A percentile compares a stretch with the other conserved stretches of the same genome.
These are phyloP conservation scores for Pythium sukuiense DNA, from an alignment of 352 stramenopile species.

Conservation along the genomic window DNA sequence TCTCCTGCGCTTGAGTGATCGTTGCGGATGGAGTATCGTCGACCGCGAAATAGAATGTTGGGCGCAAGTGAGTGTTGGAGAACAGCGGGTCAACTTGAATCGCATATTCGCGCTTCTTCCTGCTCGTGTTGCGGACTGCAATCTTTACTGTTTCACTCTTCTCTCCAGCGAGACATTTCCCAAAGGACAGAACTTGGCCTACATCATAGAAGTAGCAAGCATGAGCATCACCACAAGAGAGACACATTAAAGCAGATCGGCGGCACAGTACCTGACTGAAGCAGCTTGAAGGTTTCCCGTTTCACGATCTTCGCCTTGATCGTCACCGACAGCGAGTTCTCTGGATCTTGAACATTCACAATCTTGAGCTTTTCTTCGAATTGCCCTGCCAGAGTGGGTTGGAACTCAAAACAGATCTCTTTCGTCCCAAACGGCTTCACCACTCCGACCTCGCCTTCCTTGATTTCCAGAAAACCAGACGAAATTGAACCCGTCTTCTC, in stretches of 20 bases:
- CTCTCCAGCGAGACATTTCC: slow-evolving; percentile 81
- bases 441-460: slow-evolving; percentile 84
- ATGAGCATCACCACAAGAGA: not conserved
- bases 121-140: slow-evolving; percentile 83
- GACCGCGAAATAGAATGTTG: slow-evolving; percentile 82
- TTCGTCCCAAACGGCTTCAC: slow-evolving; percentile 88
- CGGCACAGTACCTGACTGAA: slow-evolving; percentile 67
- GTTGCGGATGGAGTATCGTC: slow-evolving; percentile 79
- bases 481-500: slow-evolving; percentile 92
- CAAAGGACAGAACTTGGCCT: slow-evolving; percentile 83
- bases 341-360: slow-evolving; percentile 87
- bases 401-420: slow-evolving; percentile 89
- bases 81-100: slow-evolving; percentile 83
- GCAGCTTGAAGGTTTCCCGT: slow-evolving; percentile 87
- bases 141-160: slow-evolving; percentile 87
- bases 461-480: slow-evolving; percentile 87
- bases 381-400: slow-evolving; percentile 77
- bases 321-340: slow-evolving; percentile 85
- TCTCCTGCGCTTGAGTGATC: slow-evolving; percentile 89
- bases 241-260: not conserved
- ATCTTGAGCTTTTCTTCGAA: slow-evolving; percentile 91
- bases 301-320: slow-evolving; percentile 91
- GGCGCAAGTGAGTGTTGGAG: slow-evolving; percentile 57
- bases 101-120: slow-evolving; percentile 86
- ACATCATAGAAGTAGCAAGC: slow-evolving; percentile 9